Evolutionary conservation across 2,329 filamentous ascomycete genomes (phyloP).

Genomic region (Diaporthe sp.): DNA sequence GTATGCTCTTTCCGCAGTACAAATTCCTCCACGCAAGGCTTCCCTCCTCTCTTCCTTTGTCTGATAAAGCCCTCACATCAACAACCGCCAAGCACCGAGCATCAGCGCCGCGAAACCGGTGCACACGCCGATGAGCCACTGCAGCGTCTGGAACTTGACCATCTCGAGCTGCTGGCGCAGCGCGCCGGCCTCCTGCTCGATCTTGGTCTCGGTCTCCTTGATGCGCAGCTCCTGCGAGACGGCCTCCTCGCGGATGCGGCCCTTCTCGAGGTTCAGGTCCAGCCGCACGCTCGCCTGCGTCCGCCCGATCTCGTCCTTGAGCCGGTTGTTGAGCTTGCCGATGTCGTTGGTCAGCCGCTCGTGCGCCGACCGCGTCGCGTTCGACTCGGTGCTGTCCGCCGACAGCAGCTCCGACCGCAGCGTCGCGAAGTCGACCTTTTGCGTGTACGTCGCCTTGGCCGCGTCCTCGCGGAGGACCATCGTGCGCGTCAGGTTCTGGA

Average conservation of each 20-base stretch:
- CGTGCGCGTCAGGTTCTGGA: conserved; percentile 95
- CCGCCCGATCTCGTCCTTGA: conserved; percentile 93
- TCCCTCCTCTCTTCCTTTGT: background rate
- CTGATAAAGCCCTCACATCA: conserved; percentile 66
- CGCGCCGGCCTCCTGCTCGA: conserved; percentile 96
- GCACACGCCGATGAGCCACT: conserved; percentile 95
- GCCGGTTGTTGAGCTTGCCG: conserved; percentile 88
- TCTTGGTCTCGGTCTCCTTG: conserved; percentile 98
- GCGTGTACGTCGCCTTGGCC: conserved; percentile 82
- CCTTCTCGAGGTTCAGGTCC: conserved; percentile 96
- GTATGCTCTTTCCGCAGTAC: background rate
- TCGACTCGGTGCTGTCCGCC: conserved; percentile 90
- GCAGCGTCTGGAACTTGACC: conserved; percentile 97
- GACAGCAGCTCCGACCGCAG: conserved; percentile 94
- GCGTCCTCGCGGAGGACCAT: conserved; percentile 98
- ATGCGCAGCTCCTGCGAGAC: conserved; percentile 98
- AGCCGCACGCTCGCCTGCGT: conserved; percentile 94
- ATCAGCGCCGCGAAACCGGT: conserved; percentile 77
- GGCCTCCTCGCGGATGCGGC: conserved; percentile 94
- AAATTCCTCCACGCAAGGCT: background rate
- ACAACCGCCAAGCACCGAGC: conserved; percentile 78
- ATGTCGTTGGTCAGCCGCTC: conserved; percentile 95
- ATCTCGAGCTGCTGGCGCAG: conserved; percentile 93
- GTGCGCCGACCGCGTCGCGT: conserved; percentile 89
- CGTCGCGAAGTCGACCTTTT: conserved; percentile 99